Evolutionary conservation across 139 green algal species (phyloP), one percentile per base, ranked within the genome.

Genomic region (Tetradesmus lagerheimii): DNA sequence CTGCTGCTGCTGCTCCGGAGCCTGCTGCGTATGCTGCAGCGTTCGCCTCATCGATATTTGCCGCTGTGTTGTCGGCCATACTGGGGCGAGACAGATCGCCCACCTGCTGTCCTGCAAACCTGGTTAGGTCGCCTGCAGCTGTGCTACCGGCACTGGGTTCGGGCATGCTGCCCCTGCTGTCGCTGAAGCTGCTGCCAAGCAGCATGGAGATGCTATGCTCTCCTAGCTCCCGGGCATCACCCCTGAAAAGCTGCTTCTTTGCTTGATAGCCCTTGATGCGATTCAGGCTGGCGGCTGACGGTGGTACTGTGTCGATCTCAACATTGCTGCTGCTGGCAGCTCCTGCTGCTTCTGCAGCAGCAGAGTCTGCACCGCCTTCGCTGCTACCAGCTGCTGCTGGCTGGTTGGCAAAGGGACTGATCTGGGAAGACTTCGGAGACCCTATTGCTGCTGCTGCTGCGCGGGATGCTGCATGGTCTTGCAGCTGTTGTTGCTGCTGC

Each of bases 201-300:
- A 75, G 41, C 80, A 53, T 18, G 18, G 43, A 85, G 12, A 85
- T 27, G 43, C 29, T 31, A 9, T 38, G 14, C 34, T 85, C 43
- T 20, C 18, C 15, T 0, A 64, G 15, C 15, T 64, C 50, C 25
- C 15, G 11, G 14, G 27, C 25, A 25, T 47, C 80, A 31, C 29
- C 79, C 20, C 50, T 53, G 18, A 78, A 77, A 14, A 87, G 81
- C 81, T 87, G 81, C 81, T 87, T 87, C 50, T 76, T 87, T 23
- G 81, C 81, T 31, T 57, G 71, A 9, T 41, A 34, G 15, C 38
- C 39, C 39, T 83, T 62, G 38, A 5, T 62, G 16, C 18, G 23
- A 4, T 81, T 50, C 14, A 45, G 35, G 35, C 77, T 57, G 23
- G 23, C 34, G 39, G 38, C 77, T 64, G 77, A 83, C 6, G 77